Evolutionary conservation across 352 stramenopile genomes (phyloP).

Genomic region (Pythium vanterpoolii): DNA sequence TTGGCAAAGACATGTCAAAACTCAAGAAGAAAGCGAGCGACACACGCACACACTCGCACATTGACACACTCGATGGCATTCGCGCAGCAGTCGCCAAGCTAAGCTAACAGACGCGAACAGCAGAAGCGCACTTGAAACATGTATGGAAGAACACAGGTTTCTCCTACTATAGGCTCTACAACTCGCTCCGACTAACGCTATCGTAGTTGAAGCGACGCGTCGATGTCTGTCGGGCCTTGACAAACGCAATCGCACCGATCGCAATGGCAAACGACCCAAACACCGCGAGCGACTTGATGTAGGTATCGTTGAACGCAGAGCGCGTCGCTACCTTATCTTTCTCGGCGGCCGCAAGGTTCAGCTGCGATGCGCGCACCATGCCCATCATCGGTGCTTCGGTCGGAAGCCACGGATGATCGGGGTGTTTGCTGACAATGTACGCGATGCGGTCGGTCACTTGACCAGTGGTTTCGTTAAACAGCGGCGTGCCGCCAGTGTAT

Average conservation of each 20-base stretch:
- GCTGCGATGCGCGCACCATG: constrained; percentile 17
- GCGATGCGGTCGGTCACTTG: constrained; percentile 43
- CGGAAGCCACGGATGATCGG: constrained; percentile 53
- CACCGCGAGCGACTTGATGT: constrained; percentile 14
- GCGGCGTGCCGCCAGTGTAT: constrained; percentile 75
- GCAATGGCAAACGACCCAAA: constrained; percentile 32
- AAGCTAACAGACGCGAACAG: not conserved
- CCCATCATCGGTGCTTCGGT: constrained; percentile 16
- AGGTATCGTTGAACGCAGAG: constrained; percentile 10
- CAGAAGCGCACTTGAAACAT: not conserved
- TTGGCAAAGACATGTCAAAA: constrained; percentile 32
- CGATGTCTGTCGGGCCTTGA: constrained; percentile 28
- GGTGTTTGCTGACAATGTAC: constrained; percentile 64
- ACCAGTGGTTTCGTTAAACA: constrained; percentile 76
- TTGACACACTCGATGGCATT: constrained; percentile 17
- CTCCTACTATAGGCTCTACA: constrained; percentile 2
- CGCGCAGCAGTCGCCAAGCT: constrained; percentile 24
- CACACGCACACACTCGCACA: not conserved
- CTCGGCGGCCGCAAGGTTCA: constrained; percentile 15
- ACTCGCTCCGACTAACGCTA: constrained; percentile 38
- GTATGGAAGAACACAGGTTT: not conserved
- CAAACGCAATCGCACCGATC: constrained; percentile 30
- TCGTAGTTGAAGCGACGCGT: constrained; percentile 53
- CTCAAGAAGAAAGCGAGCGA: constrained; percentile 19
- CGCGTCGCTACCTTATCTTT: constrained; percentile 7